Evolutionary conservation across 352 stramenopile genomes (phyloP), one percentile per base, ranked within the genome.

Genomic region (Pythium dissotocum): DNA sequence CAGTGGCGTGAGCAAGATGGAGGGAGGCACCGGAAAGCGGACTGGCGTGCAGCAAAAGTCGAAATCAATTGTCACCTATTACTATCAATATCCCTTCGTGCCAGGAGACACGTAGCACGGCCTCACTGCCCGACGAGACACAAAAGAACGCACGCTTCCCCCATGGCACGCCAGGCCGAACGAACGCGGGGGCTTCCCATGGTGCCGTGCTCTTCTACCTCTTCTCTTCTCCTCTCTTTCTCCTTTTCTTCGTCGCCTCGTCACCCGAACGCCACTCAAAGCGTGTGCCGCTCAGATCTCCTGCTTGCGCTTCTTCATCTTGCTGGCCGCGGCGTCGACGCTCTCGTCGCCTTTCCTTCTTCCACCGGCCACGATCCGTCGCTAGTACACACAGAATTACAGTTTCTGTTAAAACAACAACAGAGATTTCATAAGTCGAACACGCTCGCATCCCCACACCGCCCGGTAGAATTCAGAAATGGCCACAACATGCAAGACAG

Each of bases 321-420:
- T 81, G 63, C 70, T 67, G 46, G 73, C 78, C 57, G 79, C 63
- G 58, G 46, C 46, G 46, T 74, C 65, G 30, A 77, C 80, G 57
- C 87, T 77, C 38, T 83, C 83, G 63, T 88, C 83, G 33, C 81
- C 81, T 84, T 94, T 94, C 66, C 84, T 75, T 83, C 83, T 76
- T 49, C 77, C 67, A 70, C 82, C 79, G 70, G 81, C 80, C 67
- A 83, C 58, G 77, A 79, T 87, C 77, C 86, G 86, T 89, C 83
- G 86, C 86, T 94, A 89, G 81, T 78, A 94, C 82, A 91, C 74
- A 91, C 85, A 94, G 84, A 91, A 91, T 94, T 94, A 94, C 83
- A 94, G 82, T 85, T 92, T 92, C 86, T 94, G 86, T 94, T 94
- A 94, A 92, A 72, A 88, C 88, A 77, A 94, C 76, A 93, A 89